Conservation (phyloP, 1,284 basidiomycete species). For the Meripilus lineatus region DNA sequence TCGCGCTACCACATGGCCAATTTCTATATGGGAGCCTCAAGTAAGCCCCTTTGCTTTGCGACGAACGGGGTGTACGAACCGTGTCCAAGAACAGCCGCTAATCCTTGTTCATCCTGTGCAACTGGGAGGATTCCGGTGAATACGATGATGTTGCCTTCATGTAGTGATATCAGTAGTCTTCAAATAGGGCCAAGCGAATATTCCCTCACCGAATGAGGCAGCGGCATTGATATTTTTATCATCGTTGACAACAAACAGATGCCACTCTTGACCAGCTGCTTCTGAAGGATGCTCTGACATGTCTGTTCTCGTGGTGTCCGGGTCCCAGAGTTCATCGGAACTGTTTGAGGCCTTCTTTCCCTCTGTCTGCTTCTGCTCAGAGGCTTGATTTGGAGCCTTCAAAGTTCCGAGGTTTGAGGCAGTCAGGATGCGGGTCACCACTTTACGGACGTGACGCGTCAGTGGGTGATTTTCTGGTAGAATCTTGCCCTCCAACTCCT, state of each 20-base stretch:
- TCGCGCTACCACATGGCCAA: conserved; percentile 60
- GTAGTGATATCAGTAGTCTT: conserved; percentile 4
- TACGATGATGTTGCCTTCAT: conserved; percentile 71
- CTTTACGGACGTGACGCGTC: conserved; percentile 59
- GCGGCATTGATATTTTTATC: conserved; percentile 74
- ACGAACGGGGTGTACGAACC: too few species aligned
- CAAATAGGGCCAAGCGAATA: background rate
- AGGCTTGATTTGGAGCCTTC: background rate
- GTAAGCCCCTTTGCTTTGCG: too few species aligned
- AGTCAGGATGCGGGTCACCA: conserved; percentile 72
- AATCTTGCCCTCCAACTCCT: conserved; percentile 52
- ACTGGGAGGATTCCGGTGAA: conserved; percentile 89
- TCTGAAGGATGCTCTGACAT: conserved; percentile 18
- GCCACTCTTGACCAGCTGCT: conserved; percentile 48
- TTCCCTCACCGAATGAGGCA: conserved; percentile 58
- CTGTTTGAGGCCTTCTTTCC: conserved; percentile 1
- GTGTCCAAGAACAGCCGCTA: conserved; percentile 86
- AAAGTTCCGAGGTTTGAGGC: conserved; percentile 68
- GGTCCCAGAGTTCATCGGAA: conserved; percentile 16
- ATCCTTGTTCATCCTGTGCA: conserved; percentile 72
- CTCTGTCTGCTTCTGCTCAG: too few species aligned
- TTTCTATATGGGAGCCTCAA: too few species aligned
- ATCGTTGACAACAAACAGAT: conserved; percentile 82
- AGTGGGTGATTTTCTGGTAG: conserved; percentile 70
- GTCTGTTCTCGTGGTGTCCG: conserved; percentile 13